Base-by-base conservation (phyloP, 352 stramenopile species). In the Pythium biforme region DNA sequence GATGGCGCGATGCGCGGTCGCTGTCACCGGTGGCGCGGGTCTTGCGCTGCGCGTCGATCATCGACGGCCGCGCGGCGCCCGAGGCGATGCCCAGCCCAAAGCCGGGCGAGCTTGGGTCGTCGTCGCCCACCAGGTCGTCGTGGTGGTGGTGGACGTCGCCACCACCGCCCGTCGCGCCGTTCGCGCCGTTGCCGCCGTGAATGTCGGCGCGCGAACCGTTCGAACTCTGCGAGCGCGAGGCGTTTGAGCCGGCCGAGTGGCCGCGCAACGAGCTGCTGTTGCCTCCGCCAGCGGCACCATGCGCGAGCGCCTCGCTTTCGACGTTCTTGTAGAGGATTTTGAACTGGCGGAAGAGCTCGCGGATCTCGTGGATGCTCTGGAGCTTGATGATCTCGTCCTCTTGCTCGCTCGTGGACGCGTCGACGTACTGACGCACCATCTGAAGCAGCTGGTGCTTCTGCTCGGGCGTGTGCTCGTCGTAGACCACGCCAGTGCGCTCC, bases 301-400 rank as follows among this genome's bases (percentile, higher is more conserved):
- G 59, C 47, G 49, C 49, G 3, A 72, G 33, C 8, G 61, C 62
- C n/a, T 73, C 66, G 27, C 55, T 69, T 31, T 88, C 82, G 2
- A 79, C 75, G 49, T 85, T 83, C 55, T 83, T 80, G 11, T 92
- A 73, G 12, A 98, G 60, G 3, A 81, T 31, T 64, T 98, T 98
- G 65, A 97, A 97, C 60, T 97, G 91, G 19, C 86, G 80, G 50
- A 97, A 97, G 12, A 97, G 72, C 62, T 98, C 94, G 14, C 86
- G 76, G 64, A 98, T 97, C 65, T 98, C 86, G 41, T 95, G 86
- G 20, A 98, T 72, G 49, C 82, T 96, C 39, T 83, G 78, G 31
- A 98, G 76, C 46, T 79, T 69, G 3, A 97, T 75, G 12, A 81
- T 69, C 27, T 85, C 75, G 43, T 89, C 76, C 31, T 97, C 86